Conservation (phyloP, 495 filamentous ascomycete species). For the Aspergillus panamensis region DNA sequence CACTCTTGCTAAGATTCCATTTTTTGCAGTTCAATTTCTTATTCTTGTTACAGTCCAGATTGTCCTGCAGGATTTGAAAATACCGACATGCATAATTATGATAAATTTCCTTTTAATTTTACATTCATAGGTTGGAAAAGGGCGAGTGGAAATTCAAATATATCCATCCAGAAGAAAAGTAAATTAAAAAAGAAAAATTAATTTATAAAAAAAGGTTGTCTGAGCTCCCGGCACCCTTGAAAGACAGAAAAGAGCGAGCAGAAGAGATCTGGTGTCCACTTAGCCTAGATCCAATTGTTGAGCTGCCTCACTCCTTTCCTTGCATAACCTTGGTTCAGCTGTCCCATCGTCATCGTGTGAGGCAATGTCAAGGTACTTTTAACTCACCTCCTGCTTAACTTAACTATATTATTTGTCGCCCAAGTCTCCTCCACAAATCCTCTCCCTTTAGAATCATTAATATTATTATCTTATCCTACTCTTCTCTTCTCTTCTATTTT, state of each 20-base stretch:
- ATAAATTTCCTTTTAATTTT: slow-evolving; percentile 11
- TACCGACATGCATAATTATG: slow-evolving; percentile 7
- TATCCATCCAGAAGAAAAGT: slow-evolving; percentile 3
- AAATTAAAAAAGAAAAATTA: neutral
- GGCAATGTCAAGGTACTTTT: slow-evolving; percentile 27
- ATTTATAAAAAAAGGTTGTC: slow-evolving; percentile 13
- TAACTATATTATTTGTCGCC: slow-evolving; percentile 23
- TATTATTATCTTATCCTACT: slow-evolving; percentile 1
- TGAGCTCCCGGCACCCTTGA: slow-evolving; percentile 16
- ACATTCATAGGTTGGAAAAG: slow-evolving; percentile 3
- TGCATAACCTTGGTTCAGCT: slow-evolving; percentile 34
- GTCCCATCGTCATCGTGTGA: slow-evolving; percentile 31
- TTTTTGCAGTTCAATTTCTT: neutral
- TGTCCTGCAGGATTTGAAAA: slow-evolving; percentile 16
- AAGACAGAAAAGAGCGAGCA: slow-evolving; percentile 11
- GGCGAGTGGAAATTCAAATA: slow-evolving; percentile 6
- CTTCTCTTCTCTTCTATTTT: slow-evolving; percentile 3
- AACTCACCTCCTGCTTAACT: slow-evolving; percentile 11
- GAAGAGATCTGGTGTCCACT: slow-evolving; percentile 21
- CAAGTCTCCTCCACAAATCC: slow-evolving; percentile 14
- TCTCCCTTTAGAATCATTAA: slow-evolving; percentile 5
- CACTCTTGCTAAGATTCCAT: no score
- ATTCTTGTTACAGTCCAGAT: slow-evolving; percentile 6
- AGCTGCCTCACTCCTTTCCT: slow-evolving; percentile 25
- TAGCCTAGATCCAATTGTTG: slow-evolving; percentile 25